Evolutionary conservation across 2,329 filamentous ascomycete genomes (phyloP).

Genomic region (Pestalotiopsis fici): DNA sequence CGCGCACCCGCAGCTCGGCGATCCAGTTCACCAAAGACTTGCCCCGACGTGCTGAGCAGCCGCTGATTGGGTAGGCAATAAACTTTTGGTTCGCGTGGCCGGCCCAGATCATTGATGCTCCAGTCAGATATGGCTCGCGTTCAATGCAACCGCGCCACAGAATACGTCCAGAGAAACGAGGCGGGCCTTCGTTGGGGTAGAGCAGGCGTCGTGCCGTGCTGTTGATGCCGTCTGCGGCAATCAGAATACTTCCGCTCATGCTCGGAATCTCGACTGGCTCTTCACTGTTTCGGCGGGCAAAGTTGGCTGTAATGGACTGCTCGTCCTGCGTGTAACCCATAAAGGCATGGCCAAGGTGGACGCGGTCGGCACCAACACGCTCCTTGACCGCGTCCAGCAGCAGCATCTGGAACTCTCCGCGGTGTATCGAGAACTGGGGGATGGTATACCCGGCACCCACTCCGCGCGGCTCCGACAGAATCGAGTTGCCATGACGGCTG

Average conservation of each 20-base stretch:
- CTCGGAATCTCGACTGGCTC: constrained; percentile 26
- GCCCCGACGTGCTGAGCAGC: constrained; percentile 32
- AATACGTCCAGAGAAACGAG: constrained; percentile 45
- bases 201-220: constrained; percentile 39
- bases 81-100: constrained; percentile 48
- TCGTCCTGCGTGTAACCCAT: constrained; percentile 34
- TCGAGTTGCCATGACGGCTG: constrained; percentile 41
- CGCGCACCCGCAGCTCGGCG: constrained; percentile 41
- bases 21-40: constrained; percentile 47
- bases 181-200: constrained; percentile 43
- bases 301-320: constrained; percentile 36
- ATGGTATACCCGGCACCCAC: constrained; percentile 39
- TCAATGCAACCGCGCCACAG: constrained; percentile 45
- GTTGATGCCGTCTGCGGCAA: constrained; percentile 47
- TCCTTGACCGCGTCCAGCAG: constrained; percentile 41
- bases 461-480: constrained; percentile 42
- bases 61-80: constrained; percentile 46
- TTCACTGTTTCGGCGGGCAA: constrained; percentile 27
- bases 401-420: constrained; percentile 45
- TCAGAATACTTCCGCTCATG: constrained; percentile 33
- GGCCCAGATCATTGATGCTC: constrained; percentile 44
- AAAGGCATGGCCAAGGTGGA: constrained; percentile 40
- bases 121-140: constrained; percentile 39
- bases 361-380: constrained; percentile 35
- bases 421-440: constrained; percentile 45